Evolutionary conservation across 495 filamentous ascomycete species (phyloP), one percentile per base, ranked within the genome.

Genomic region (Penicillium ucsense): DNA sequence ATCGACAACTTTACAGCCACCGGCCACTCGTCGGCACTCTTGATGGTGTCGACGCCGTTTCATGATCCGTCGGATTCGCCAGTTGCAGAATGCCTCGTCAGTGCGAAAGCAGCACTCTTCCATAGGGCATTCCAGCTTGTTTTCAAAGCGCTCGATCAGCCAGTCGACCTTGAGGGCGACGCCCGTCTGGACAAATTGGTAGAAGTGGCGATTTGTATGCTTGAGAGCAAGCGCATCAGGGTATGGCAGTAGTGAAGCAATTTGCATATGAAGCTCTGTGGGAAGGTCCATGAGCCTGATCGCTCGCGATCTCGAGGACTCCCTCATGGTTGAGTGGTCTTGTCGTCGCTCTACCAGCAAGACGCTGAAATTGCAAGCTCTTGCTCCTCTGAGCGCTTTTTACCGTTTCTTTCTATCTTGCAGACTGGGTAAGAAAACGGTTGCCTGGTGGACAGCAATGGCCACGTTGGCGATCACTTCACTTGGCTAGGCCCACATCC

Each of bases 181-280:
- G 8, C 81, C 82, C 2, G 82, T 86, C 52, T 83, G 77, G 41
- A 85, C 80, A 2, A 82, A 57, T n/a, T 53, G 52, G 60, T 78
- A 80, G 57, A 86, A 82, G 53, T 84, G 75, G 35, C 74, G 74
- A 51, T 61, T 76, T 30, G 73, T 77, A 57, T 85, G 81, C 51
- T 85, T 85, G 20, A 86, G 66, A 1, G 89, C 70, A 68, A 88
- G 55, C 71, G 83, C 61, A 84, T 90, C 68, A 57, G 89, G 62
- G 68, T 85, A 56, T 64, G 85, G 50, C 82, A 95, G 67, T 78
- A 88, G 51, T 61, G 86, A 54, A 81, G 89, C 72, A 77, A 95
- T 76, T 80, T 91, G 55, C 59, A 82, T 31, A 73, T 85, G 83
- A 30, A 86, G 73, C 55, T 86, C 83, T 27, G 79, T 70, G 3